These are phyloP conservation scores for Xylaria flabelliformis DNA, from an alignment of 495 filamentous ascomycete species.

Conservation along the genomic window DNA sequence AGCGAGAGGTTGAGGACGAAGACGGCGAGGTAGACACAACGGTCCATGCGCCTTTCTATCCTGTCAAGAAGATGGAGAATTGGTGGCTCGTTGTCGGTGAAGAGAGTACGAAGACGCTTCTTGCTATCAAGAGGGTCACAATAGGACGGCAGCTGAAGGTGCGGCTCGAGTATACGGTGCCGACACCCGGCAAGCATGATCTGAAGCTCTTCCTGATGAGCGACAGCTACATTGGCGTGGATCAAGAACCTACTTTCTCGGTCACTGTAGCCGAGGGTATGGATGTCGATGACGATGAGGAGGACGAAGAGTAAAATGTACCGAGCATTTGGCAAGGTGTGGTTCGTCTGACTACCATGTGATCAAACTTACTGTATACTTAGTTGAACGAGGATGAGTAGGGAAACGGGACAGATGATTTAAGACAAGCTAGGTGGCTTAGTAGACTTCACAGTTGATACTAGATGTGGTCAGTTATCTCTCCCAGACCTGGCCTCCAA, in stretches of 20 bases:
- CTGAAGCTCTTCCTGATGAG: conserved; percentile 95
- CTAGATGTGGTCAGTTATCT: neutral
- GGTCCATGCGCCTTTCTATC: conserved; percentile 96
- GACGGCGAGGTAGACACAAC: conserved; percentile 75
- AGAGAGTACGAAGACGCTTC: conserved; percentile 80
- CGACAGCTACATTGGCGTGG: conserved; percentile 96
- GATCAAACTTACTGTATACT: conserved; percentile 44
- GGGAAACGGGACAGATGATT: conserved; percentile 22
- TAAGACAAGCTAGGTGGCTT: neutral
- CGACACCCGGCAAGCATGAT: conserved; percentile 81
- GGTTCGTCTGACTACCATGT: conserved; percentile 27
- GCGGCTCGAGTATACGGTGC: conserved; percentile 86
- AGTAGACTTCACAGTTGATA: neutral
- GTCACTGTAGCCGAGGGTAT: conserved; percentile 88
- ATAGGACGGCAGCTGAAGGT: conserved; percentile 78
- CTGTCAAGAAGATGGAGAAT: conserved; percentile 91
- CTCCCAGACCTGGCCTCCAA: neutral
- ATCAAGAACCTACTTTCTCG: conserved; percentile 90
- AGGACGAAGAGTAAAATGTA: conserved; percentile 44
- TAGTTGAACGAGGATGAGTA: conserved; percentile 30
- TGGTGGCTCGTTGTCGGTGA: conserved; percentile 96
- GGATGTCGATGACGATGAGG: conserved; percentile 91
- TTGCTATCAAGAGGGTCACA: conserved; percentile 94
- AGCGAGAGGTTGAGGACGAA: conserved; percentile 79
- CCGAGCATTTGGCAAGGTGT: conserved; percentile 30